Base-by-base conservation (phyloP, 179 eudicot genomes). In the Spinacia oleracea region DNA sequence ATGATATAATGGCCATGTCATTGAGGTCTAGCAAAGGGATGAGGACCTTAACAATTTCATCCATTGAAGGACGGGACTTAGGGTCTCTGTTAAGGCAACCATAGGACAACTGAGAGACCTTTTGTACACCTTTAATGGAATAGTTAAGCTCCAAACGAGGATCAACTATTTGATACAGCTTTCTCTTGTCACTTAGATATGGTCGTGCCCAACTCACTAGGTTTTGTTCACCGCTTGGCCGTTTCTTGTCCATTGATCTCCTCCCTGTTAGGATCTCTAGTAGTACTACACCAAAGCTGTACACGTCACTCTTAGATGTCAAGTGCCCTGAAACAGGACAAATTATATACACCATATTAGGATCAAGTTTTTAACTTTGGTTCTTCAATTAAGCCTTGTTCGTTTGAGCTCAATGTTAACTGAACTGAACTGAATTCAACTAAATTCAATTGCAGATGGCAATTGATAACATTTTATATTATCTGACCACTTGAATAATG, bases 1-100 rank as follows among this genome's bases (percentile, higher is more conserved):
- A 88, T n/a, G 92, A 83, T 62, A 87, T 76, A 76, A 91, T 88
- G 21, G 97, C 97, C 76, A 91, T 84, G 80, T 94, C 98, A 18
- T 90, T 89, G 56, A 94, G 88, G 40, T 90, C 96, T 78, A 89
- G 93, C 70, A 95, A 78, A 12, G 93, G 92, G 51, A 83, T 82
- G 11, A 86, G 85, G n/a, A 71, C 77, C 76, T 82, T 86, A 10
- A 86, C 89, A 29, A 84, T 83, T 77, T 86, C 86, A 38, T 82
- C 87, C 87, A 84, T 86, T 15, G 89, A 70, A 43, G 89, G 89
- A 7, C 89, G 89, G 14, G 82, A 68, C 70, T 86, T 86, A 1
- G 89, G 83, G 56, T 86, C 89, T 56, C 89, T 78, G 77, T 15
- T 81, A 18, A 86, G 85, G 84, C 89, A 86, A 73, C 53, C 78